Evolutionary conservation across 306 rosid species (phyloP), one percentile per base, ranked within the genome.

Genomic region (Gastrolobium villosum): DNA sequence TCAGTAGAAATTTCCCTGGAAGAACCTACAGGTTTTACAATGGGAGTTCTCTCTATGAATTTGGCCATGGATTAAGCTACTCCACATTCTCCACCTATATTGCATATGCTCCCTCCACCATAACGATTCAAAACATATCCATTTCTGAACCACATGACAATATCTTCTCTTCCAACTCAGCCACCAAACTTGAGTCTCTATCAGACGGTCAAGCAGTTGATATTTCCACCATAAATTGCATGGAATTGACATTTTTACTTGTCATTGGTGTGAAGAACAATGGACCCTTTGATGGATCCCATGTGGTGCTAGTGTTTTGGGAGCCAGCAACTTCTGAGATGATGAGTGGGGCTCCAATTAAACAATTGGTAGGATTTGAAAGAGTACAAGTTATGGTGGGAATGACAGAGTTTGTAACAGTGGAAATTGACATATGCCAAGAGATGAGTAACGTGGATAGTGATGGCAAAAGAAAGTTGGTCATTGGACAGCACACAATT

Each of bases 11-110:
- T 66, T 92, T 59, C 64, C 93, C 94, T 0, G 91, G 94, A 50
- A 92, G 95, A 84, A 90, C 97, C 46, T 92, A 87, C 52, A 78
- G 91, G 72, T 90, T 92, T 81, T 92, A 89, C 85, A 88, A 68
- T 50, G 93, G 90, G 37, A 62, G 53, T 39, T 0, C 89, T 32
- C 59, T 92, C 48, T 92, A 89, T 74, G 84, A 70, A 50, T 92
- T 92, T 76, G 93, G 94, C 26, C 91, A 92, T 43, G 94, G 94
- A 4, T 75, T 89, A 69, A 86, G 93, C 87, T 92, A 89, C 74
- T 86, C 94, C 43, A 76, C 63, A 26, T 92, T 89, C 81, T 81
- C 87, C 57, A 77, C 65, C 67, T 82, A 68, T 65, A 32, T 92
- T 28, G 66, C 70, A 46, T 80, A 81, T 10, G 89, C 89, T 26